Evolutionary conservation across 495 filamentous ascomycete species (phyloP), one percentile per base, ranked within the genome.

Genomic region (Neurospora hispaniola): DNA sequence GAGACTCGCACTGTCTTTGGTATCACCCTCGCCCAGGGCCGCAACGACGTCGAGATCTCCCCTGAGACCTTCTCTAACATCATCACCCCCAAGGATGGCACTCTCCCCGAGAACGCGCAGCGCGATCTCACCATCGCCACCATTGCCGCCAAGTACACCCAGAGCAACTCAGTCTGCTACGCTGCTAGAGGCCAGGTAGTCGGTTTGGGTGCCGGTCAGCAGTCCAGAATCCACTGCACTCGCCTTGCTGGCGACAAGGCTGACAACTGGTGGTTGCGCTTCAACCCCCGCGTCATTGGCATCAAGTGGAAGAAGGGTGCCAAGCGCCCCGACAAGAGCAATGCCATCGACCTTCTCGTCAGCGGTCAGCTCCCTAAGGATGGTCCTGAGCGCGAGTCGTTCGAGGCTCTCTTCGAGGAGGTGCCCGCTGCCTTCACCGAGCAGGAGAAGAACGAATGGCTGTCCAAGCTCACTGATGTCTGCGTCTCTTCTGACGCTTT

Each of bases 191-290:
- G 96, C 18, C 96, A 98, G 82, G 86, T 97, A 81, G 89, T 99
- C 75, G 96, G 96, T 69, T 88, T 99, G 62, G 96, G 96, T 74
- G 96, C 96, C 70, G 96, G 96, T 70, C 96, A 99, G 83, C 96
- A 99, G 84, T 95, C 92, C 74, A 90, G 96, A 76, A 99, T 99
- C 77, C 96, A 98, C 87, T 98, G 96, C 87, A 99, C 96, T 38
- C 91, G 96, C 74, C 88, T 99, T 54, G 96, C 96, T n/a, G 96
- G 96, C 75, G 96, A 97, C 85, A 99, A 99, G 86, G 93, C 94
- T 69, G 96, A 99, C 82, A 97, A 95, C 86, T 99, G 96, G 96
- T 99, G 96, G 96, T 90, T 98, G 84, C 91, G 96, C 76, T 98
- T 97, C 88, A 92, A 97, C 85, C 90, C 93, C 70, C 91, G 92